phyloP scores from a whole-genome alignment of 129 eudicot species.

The Flaveria sonorensis region DNA sequence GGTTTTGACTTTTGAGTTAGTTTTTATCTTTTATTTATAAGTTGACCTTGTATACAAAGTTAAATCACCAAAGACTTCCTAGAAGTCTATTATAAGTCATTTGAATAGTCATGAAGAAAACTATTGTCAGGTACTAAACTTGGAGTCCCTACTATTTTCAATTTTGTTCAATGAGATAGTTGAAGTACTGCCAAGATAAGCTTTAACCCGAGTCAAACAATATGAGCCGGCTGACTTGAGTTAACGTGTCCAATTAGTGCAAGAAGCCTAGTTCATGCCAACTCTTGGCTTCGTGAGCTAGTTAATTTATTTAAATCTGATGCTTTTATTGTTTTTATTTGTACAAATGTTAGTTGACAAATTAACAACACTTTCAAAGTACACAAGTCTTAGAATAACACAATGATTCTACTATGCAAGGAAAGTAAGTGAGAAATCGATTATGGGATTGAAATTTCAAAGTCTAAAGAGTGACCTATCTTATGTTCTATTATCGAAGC shows the following conservation, averaged over 20 bases:
- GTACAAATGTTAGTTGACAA: background rate
- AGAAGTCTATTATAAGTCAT: background rate
- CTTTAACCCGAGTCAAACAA: background rate
- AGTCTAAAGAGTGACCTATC: background rate
- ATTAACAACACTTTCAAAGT: background rate
- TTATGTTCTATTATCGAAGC: background rate
- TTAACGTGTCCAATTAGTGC: background rate
- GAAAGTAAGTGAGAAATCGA: background rate
- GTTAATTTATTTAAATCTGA: background rate
- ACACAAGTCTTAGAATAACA: background rate
- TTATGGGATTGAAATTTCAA: background rate
- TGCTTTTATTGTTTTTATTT: background rate
- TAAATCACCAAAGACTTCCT: background rate
- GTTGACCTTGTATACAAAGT: background rate
- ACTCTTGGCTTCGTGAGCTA: background rate
- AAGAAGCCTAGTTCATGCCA: background rate
- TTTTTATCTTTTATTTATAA: no score
- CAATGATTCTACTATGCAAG: background rate
- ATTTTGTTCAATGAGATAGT: no score
- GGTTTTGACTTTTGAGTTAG: no score
- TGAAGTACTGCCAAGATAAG: background rate
- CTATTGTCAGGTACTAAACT: background rate
- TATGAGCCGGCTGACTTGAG: background rate
- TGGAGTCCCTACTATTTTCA: background rate
- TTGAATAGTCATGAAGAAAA: background rate